Conservation (phyloP, 1,284 basidiomycete genomes). For the Peniophora sp. region DNA sequence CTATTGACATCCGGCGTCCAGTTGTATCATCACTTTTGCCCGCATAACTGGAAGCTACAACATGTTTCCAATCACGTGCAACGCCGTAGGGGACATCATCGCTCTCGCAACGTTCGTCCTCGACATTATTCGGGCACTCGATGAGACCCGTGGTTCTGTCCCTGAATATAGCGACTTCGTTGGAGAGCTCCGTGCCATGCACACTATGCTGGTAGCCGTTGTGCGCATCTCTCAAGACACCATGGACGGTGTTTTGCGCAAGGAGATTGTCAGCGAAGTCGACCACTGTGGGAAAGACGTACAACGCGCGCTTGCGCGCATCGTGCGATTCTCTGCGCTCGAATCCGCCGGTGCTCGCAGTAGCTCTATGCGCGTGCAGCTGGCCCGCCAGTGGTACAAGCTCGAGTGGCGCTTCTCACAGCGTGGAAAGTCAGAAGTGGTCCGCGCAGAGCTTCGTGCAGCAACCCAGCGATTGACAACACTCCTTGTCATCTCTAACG, state of each 20-base stretch:
- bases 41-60: too few relatives aligned
- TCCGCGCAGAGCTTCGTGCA: neutral
- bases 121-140: neutral
- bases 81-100: conserved; percentile 2
- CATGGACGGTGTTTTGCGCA: neutral
- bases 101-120: neutral
- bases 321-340: neutral
- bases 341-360: too few relatives aligned
- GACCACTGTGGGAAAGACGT: neutral
- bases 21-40: too few relatives aligned
- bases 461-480: neutral
- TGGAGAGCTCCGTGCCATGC: neutral
- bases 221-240: neutral
- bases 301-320: neutral
- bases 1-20: too few relatives aligned
- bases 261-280: neutral
- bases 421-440: neutral
- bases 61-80: conserved; percentile 4
- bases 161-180: neutral
- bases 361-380: neutral
- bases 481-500: neutral
- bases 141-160: neutral
- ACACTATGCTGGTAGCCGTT: neutral
- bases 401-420: neutral
- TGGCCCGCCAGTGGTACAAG: neutral